These are phyloP conservation scores for Chlamydomonas schloesseri DNA, from an alignment of 139 green algal genomes.

Conservation along the genomic window DNA sequence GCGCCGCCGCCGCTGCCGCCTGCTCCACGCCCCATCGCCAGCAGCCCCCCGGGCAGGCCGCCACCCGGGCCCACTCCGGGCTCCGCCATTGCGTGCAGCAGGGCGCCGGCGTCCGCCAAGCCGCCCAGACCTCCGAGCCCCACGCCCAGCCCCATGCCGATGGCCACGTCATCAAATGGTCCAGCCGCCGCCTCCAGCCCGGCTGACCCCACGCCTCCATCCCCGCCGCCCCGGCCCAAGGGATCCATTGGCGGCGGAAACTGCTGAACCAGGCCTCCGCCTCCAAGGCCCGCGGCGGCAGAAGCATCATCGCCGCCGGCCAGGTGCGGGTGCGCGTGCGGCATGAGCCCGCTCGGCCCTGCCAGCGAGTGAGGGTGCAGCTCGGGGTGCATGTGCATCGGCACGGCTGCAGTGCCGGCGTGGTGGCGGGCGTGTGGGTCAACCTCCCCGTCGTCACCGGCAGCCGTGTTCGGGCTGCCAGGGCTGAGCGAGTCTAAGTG, in stretches of 20 bases:
- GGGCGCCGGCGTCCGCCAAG: not conserved
- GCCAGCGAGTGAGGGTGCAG: not conserved
- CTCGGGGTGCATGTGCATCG: not conserved
- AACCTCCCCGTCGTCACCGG: not conserved
- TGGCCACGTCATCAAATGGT: not conserved
- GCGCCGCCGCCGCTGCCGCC: too few relatives aligned
- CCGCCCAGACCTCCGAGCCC: not conserved
- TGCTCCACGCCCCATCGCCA: too few relatives aligned
- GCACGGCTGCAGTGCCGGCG: not conserved
- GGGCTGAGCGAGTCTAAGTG: not conserved
- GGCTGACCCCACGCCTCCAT: too few relatives aligned
- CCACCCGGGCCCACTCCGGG: not conserved
- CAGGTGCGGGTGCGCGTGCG: not conserved
- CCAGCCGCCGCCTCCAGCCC: too few relatives aligned
- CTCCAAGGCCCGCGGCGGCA: not conserved
- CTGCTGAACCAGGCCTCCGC: not conserved
- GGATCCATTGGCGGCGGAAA: not conserved
- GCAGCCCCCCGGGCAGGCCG: too few relatives aligned
- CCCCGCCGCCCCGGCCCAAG: not conserved
- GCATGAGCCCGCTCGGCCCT: not conserved
- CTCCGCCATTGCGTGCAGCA: not conserved
- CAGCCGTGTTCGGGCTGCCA: not conserved
- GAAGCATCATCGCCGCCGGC: not conserved
- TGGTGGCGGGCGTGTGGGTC: not conserved
- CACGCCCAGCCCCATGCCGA: conserved; percentile 11